Evolutionary conservation across 495 filamentous ascomycete genomes (phyloP).

Genomic region (Xylaria palmicola): DNA sequence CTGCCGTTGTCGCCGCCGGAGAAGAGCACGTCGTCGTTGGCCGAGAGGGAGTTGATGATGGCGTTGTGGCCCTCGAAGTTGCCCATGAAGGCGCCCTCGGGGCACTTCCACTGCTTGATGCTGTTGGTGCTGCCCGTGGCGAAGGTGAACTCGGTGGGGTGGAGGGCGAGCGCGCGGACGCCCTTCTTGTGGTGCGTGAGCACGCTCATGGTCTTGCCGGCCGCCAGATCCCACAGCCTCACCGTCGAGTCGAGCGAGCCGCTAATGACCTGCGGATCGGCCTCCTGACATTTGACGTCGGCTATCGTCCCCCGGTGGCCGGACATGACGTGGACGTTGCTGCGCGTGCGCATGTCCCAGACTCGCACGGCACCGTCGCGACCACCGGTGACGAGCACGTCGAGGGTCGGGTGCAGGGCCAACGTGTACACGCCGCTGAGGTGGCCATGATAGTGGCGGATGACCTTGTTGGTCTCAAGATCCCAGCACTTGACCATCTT

Average conservation of each 20-base stretch:
- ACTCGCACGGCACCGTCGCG: conserved; percentile 92
- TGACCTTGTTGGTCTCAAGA: conserved; percentile 97
- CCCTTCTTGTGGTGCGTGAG: conserved; percentile 99
- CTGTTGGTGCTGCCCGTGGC: conserved; percentile 84
- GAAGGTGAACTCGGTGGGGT: conserved; percentile 96
- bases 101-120: conserved; percentile 99
- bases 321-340: conserved; percentile 88
- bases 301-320: conserved; percentile 90
- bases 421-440: conserved; percentile 94
- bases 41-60: conserved; percentile 91
- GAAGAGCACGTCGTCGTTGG: conserved; percentile 93
- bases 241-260: conserved; percentile 90
- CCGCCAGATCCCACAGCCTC: conserved; percentile 93
- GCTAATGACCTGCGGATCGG: conserved; percentile 92
- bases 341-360: conserved; percentile 97
- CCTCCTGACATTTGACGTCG: conserved; percentile 88
- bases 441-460: conserved; percentile 97
- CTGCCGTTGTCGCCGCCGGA: conserved; percentile 95
- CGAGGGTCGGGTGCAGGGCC: conserved; percentile 85
- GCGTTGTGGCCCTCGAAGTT: conserved; percentile 97
- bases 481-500: conserved; percentile 99
- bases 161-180: conserved; percentile 78
- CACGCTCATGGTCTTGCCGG: conserved; percentile 92
- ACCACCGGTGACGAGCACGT: conserved; percentile 92
- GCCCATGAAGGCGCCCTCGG: conserved; percentile 98